Conservation (phyloP, 116 monocot species). For the Phalaenopsis hybrid region DNA sequence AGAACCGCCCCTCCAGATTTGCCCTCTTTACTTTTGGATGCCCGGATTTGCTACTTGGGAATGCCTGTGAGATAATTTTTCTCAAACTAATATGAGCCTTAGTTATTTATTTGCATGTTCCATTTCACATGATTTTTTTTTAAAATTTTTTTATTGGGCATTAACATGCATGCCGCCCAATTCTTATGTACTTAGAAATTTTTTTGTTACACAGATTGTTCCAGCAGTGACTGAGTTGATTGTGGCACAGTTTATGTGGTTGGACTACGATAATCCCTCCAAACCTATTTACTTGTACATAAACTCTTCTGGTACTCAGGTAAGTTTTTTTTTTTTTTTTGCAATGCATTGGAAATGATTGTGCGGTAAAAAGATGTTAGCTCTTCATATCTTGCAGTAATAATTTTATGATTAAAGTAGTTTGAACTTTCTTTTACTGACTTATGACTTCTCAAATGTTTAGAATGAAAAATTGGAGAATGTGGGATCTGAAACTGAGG, state of each 20-base stretch:
- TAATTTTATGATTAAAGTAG: neutral
- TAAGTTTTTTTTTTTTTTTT: conserved; percentile 12
- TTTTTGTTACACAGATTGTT: conserved; percentile 48
- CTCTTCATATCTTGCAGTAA: neutral
- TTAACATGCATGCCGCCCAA: too few species aligned
- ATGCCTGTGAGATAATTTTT: conserved; percentile 61
- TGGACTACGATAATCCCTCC: conserved; percentile 75
- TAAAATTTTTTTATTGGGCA: too few species aligned
- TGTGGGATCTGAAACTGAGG: conserved; percentile 90
- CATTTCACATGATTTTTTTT: neutral
- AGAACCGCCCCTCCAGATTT: conserved; percentile 87
- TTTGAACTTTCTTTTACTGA: conserved; percentile 5
- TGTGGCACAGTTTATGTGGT: conserved; percentile 83
- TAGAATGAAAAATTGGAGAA: conserved; percentile 83
- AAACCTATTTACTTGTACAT: conserved; percentile 90
- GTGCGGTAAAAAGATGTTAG: neutral
- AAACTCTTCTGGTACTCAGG: conserved; percentile 85
- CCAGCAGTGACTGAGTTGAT: conserved; percentile 80
- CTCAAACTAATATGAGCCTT: conserved; percentile 1
- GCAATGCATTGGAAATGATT: neutral
- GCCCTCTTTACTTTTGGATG: conserved; percentile 83
- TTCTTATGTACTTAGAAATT: neutral
- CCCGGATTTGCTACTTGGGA: conserved; percentile 74
- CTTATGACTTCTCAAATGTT: neutral
- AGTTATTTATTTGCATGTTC: conserved; percentile 3